A percentile compares a stretch with the other conserved stretches of the same genome.
Conservation (phyloP, 2,329 filamentous ascomycete species). For the Colletotrichum ledebouriae region DNA sequence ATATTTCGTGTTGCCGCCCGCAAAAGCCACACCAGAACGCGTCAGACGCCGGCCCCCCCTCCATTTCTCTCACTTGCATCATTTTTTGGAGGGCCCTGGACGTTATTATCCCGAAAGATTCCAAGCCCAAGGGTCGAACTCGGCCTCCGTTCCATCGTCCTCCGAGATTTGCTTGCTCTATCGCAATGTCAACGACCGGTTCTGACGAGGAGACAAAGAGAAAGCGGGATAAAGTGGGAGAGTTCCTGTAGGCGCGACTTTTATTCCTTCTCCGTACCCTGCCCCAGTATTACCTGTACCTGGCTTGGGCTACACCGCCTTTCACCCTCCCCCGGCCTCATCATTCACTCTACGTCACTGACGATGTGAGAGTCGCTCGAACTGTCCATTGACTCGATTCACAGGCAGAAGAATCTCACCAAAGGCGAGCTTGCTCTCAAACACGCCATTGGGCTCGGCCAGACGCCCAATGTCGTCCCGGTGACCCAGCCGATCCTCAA, state of each 20-base stretch:
- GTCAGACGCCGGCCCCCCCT: constrained; percentile 12
- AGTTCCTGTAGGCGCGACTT: constrained; percentile 50
- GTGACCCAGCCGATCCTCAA: constrained; percentile 53
- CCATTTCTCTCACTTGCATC: constrained; percentile 6
- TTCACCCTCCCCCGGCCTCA: not conserved
- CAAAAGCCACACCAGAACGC: constrained; percentile 18
- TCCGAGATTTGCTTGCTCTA: constrained; percentile 1
- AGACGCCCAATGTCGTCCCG: constrained; percentile 59
- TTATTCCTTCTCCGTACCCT: not conserved
- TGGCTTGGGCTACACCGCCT: constrained; percentile 3
- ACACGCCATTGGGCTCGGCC: constrained; percentile 59
- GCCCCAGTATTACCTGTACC: not conserved
- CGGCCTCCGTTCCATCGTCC: constrained; percentile 10
- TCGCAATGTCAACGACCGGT: constrained; percentile 32
- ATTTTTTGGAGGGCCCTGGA: not conserved
- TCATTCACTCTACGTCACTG: not conserved
- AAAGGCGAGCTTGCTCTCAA: constrained; percentile 58
- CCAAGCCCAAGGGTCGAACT: not conserved
- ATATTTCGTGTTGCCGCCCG: constrained; percentile 10
- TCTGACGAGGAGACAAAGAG: constrained; percentile 46
- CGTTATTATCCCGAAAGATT: not conserved
- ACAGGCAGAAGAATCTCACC: constrained; percentile 50
- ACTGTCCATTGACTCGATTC: constrained; percentile 43
- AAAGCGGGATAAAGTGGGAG: constrained; percentile 50
- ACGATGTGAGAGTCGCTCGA: not conserved